A percentile compares a stretch with the other conserved stretches of the same genome.
phyloP scores from a whole-genome alignment of 768 basidiomycete genomes.

The Ephemerocybe angulata region DNA sequence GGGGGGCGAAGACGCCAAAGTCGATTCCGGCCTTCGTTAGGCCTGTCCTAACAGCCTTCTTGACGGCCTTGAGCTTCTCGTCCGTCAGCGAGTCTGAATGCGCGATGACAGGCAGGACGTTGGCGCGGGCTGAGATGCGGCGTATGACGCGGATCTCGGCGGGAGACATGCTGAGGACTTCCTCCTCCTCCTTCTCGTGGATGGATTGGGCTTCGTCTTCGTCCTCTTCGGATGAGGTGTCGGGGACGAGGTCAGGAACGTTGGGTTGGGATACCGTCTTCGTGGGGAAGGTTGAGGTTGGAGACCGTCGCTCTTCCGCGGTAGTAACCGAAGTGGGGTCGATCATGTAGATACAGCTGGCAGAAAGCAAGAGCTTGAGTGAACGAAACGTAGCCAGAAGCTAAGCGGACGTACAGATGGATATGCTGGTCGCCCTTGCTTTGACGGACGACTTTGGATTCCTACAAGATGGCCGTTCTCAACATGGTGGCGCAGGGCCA shows the following conservation, averaged over 20 bases:
- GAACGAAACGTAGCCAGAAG: conserved; percentile 7
- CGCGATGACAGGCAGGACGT: conserved; percentile 80
- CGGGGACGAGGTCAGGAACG: conserved; percentile 53
- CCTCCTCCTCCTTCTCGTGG: conserved; percentile 43
- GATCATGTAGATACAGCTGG: conserved; percentile 81
- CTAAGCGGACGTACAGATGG: conserved; percentile 59
- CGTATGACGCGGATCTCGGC: conserved; percentile 77
- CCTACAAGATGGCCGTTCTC: conserved; percentile 39
- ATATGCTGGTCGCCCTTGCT: conserved; percentile 89
- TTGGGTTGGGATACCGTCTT: conserved; percentile 64
- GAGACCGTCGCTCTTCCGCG: conserved; percentile 45
- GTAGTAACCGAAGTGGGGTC: conserved; percentile 72
- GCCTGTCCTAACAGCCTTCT: conserved; percentile 67
- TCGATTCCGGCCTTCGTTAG: conserved; percentile 63
- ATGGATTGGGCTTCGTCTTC: conserved; percentile 18
- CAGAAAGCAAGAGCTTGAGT: conserved; percentile 13
- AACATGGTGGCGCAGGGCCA: background rate
- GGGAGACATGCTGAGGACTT: conserved; percentile 63
- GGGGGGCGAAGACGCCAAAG: conserved; percentile 71
- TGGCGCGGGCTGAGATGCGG: conserved; percentile 68
- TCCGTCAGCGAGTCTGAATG: conserved; percentile 82
- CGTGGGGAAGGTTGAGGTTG: conserved; percentile 44
- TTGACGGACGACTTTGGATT: conserved; percentile 84
- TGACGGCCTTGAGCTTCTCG: conserved; percentile 64
- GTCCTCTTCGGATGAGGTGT: conserved; percentile 49